Percentiles rank a stretch among this genome's conserved stretches.
Conservation (phyloP, 1,139 yeast genomes). For the Taiozyma sp. region DNA sequence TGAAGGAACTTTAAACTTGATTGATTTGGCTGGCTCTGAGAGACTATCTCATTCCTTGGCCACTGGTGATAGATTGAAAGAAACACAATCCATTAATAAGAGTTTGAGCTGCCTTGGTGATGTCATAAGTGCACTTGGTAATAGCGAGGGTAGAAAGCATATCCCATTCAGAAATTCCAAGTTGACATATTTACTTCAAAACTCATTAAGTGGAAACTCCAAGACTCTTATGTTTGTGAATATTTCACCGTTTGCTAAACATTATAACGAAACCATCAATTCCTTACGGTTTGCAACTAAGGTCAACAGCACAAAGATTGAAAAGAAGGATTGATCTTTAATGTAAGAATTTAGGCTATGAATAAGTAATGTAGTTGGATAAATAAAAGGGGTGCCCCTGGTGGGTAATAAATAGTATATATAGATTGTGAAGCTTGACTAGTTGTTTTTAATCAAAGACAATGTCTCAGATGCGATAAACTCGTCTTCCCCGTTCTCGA, state of each 20-base stretch:
- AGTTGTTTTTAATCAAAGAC: not conserved
- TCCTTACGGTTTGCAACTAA: conserved; percentile 88
- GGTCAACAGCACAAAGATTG: conserved; percentile 51
- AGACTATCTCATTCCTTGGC: conserved; percentile 72
- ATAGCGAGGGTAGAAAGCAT: conserved; percentile 31
- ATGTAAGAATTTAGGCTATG: not conserved
- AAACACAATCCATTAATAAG: conserved; percentile 86
- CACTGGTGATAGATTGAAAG: conserved; percentile 74
- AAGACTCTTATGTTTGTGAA: conserved; percentile 94
- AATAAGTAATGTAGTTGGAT: not conserved
- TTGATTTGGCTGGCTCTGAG: conserved; percentile 90
- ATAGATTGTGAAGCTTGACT: not conserved
- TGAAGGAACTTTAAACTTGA: conserved; percentile 63
- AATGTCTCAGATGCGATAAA: not conserved
- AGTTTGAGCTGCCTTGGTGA: conserved; percentile 88
- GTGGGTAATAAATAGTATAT: not conserved
- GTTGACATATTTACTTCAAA: conserved; percentile 76
- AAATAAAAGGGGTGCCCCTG: not conserved
- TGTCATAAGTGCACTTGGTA: conserved; percentile 72
- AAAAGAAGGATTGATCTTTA: not conserved
- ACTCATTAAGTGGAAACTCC: conserved; percentile 80
- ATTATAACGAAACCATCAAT: conserved; percentile 72
- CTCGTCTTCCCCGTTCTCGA: conserved; percentile 1
- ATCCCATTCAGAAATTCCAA: conserved; percentile 54
- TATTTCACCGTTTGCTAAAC: conserved; percentile 60